A percentile compares a stretch with the other conserved stretches of the same genome.
Conservation (phyloP, 2,329 filamentous ascomycete species). For the Phyllachora maydis region DNA sequence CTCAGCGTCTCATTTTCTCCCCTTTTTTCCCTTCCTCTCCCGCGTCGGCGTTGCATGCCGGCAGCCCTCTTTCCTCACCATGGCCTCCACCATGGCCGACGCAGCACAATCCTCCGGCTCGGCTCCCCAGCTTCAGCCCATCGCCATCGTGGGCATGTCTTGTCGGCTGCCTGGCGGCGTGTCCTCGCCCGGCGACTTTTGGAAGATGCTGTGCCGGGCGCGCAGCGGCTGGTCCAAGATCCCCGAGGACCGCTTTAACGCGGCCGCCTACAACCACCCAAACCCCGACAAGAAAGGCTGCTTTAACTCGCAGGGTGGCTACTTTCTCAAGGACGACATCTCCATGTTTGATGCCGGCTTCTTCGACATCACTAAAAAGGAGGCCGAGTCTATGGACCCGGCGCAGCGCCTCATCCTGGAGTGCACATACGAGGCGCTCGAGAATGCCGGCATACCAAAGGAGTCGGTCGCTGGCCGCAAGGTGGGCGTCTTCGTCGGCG, state of each 20-base stretch:
- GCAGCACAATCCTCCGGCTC: no score
- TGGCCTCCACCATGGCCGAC: constrained; percentile 4
- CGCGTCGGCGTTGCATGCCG: background rate
- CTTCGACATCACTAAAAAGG: constrained; percentile 14
- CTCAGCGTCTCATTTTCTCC: constrained; percentile 3
- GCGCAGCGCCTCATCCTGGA: constrained; percentile 12
- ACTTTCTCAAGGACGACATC: constrained; percentile 11
- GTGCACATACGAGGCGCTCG: constrained; percentile 13
- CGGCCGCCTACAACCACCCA: constrained; percentile 12
- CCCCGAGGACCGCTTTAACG: constrained; percentile 12
- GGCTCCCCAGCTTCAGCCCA: constrained; percentile 6
- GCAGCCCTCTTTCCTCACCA: constrained; percentile 2
- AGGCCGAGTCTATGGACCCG: constrained; percentile 14
- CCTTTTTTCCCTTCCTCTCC: constrained; percentile 1
- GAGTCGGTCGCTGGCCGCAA: constrained; percentile 10
- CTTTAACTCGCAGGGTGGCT: constrained; percentile 12
- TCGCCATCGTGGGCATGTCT: constrained; percentile 13
- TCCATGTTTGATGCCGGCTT: constrained; percentile 12
- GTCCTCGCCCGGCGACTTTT: constrained; percentile 11
- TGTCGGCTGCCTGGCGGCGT: constrained; percentile 11
- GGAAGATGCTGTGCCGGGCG: constrained; percentile 9
- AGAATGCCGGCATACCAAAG: constrained; percentile 11
- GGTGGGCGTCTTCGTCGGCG: constrained; percentile 12
- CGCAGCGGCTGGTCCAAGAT: constrained; percentile 11
- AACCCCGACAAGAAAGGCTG: constrained; percentile 12